Evolutionary conservation across 768 basidiomycete species (phyloP).

Genomic region (Cyclocybe aegerita): DNA sequence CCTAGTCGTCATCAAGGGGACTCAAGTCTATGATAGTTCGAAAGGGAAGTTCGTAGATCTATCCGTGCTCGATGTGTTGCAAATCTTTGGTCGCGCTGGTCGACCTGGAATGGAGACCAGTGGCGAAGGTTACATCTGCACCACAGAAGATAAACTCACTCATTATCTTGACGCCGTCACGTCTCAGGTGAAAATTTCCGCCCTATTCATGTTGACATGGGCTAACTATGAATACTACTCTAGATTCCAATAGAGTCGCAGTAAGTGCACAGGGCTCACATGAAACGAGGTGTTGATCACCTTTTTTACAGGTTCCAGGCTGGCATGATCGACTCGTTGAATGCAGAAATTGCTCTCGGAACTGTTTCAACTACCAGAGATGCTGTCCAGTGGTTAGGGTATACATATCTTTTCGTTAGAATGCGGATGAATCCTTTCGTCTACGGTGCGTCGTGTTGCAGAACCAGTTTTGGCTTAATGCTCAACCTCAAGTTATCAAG

Average conservation of each 20-base stretch:
- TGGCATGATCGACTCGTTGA: conserved; percentile 88
- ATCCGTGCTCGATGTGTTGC: conserved; percentile 91
- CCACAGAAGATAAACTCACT: conserved; percentile 86
- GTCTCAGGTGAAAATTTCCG: conserved; percentile 60
- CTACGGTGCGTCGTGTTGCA: conserved; percentile 54
- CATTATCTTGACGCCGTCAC: conserved; percentile 90
- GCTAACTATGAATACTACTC: background rate
- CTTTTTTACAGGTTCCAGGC: conserved; percentile 57
- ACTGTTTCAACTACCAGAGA: conserved; percentile 88
- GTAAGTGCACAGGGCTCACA: conserved; percentile 40
- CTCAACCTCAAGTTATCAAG: conserved; percentile 33
- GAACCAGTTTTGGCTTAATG: background rate
- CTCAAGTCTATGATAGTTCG: conserved; percentile 90
- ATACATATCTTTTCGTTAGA: conserved; percentile 94
- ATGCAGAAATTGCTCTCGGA: conserved; percentile 93
- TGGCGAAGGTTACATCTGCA: conserved; percentile 97
- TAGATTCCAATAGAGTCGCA: conserved; percentile 96
- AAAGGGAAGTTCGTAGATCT: conserved; percentile 91
- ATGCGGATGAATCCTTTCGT: conserved; percentile 90
- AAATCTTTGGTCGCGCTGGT: conserved; percentile 97
- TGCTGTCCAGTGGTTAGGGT: conserved; percentile 92
- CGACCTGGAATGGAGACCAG: conserved; percentile 85
- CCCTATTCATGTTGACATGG: background rate
- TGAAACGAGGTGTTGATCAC: conserved; percentile 1
- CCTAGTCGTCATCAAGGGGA: conserved; percentile 93